Conservation (phyloP, 1,284 basidiomycete genomes). For the Ganoderma leucocontextum region DNA sequence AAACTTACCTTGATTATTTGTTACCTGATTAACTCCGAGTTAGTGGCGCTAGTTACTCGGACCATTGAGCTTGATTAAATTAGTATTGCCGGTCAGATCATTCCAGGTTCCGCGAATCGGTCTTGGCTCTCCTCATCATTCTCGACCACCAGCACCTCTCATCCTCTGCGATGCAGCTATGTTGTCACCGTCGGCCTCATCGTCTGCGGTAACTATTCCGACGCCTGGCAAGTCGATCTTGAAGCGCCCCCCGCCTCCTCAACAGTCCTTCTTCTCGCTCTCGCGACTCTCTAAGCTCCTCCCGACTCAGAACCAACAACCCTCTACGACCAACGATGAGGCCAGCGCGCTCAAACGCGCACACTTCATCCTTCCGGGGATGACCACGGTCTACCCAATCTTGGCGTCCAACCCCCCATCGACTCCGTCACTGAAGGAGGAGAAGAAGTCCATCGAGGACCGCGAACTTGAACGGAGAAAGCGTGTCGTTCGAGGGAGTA, state of each 20-base stretch:
- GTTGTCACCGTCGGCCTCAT: conserved; percentile 63
- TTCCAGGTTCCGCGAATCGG: conserved; percentile 10
- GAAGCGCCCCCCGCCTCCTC: conserved; percentile 76
- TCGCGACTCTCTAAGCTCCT: conserved; percentile 71
- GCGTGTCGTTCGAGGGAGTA: conserved; percentile 66
- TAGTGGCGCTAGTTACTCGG: background rate
- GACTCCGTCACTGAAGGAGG: conserved; percentile 75
- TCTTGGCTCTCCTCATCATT: conserved; percentile 14
- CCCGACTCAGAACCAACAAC: conserved; percentile 51
- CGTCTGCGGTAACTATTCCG: conserved; percentile 78
- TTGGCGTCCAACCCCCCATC: conserved; percentile 82
- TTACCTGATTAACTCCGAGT: background rate
- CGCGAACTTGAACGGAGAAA: conserved; percentile 68
- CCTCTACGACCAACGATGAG: conserved; percentile 46
- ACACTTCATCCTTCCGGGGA: conserved; percentile 85
- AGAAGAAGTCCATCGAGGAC: conserved; percentile 75
- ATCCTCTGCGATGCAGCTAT: conserved; percentile 41
- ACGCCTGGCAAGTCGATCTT: conserved; percentile 81
- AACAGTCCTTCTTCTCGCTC: conserved; percentile 72
- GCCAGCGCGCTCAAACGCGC: conserved; percentile 77
- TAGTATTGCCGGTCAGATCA: conserved; percentile 19
- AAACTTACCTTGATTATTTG: background rate
- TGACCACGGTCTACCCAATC: conserved; percentile 88
- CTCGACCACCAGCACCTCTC: conserved; percentile 19
- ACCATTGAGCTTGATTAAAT: background rate